Conservation (phyloP, 1,139 yeast genomes). For the Yamadazyma kanchanaburiensis region DNA sequence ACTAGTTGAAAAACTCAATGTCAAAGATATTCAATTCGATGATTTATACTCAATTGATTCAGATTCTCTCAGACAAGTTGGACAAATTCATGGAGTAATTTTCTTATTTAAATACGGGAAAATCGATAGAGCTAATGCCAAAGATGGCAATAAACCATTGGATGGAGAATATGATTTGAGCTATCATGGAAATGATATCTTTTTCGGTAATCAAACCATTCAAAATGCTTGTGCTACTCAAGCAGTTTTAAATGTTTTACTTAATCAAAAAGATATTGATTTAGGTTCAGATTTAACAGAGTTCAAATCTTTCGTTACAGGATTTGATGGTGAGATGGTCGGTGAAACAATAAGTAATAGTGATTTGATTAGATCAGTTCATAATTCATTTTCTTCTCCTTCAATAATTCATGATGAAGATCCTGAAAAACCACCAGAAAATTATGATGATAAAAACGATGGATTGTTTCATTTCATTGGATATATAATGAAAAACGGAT, state of each 20-base stretch:
- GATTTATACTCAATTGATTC: constrained; percentile 57
- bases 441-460: constrained; percentile 42
- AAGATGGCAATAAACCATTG: constrained; percentile 28
- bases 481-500: constrained; percentile 43
- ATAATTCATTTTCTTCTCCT: constrained; percentile 65
- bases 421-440: constrained; percentile 19
- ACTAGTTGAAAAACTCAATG: constrained; percentile 57
- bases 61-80: constrained; percentile 35
- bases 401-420: constrained; percentile 48
- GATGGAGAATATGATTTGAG: constrained; percentile 45
- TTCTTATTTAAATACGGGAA: constrained; percentile 62
- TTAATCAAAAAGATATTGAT: constrained; percentile 37
- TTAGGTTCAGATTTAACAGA: constrained; percentile 50
- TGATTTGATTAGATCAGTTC: constrained; percentile 54
- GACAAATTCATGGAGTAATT: constrained; percentile 57
- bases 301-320: constrained; percentile 50
- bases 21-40: constrained; percentile 54
- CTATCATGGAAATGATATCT: constrained; percentile 36
- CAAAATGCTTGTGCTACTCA: constrained; percentile 79
- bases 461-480: constrained; percentile 66
- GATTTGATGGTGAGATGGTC: constrained; percentile 55
- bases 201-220: constrained; percentile 65
- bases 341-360: constrained; percentile 68
- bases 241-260: constrained; percentile 60
- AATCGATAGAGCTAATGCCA: constrained; percentile 29